Percentiles rank a stretch among this genome's conserved stretches.
phyloP scores from a whole-genome alignment of 75 land plant species.

The Pinus tabuliformis region DNA sequence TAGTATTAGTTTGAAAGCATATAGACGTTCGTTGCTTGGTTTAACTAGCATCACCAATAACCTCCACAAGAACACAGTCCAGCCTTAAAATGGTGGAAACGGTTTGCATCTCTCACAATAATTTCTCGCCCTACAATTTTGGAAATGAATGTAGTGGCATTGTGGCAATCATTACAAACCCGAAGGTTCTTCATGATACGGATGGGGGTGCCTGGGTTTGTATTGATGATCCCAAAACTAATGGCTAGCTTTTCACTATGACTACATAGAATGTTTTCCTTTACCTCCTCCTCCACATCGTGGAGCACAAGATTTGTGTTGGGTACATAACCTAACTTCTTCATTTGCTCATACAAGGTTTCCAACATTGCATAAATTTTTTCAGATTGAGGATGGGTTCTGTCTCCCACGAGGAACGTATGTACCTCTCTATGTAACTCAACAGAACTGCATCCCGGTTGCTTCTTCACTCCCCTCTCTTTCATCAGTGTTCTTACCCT shows the following conservation, averaged over 20 bases:
- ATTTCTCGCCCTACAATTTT: background rate
- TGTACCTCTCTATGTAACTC: conserved; percentile 6
- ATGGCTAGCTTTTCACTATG: background rate
- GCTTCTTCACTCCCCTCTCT: conserved; percentile 4
- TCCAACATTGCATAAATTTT: conserved; percentile 3
- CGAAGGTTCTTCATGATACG: background rate
- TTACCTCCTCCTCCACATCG: background rate
- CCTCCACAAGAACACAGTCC: background rate
- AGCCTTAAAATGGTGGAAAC: background rate
- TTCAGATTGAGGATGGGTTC: background rate
- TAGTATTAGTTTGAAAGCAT: no score
- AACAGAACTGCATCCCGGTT: conserved; percentile 10
- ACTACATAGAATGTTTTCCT: background rate
- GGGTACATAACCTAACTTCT: background rate
- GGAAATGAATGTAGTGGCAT: background rate
- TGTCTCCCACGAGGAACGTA: background rate
- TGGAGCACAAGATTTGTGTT: background rate
- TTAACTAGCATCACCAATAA: background rate
- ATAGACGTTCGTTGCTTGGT: no score
- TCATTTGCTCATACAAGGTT: background rate
- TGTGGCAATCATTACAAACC: background rate
- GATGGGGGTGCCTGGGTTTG: background rate
- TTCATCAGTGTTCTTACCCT: background rate
- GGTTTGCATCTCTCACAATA: background rate
- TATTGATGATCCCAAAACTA: background rate